Evolutionary conservation across 2,329 filamentous ascomycete species (phyloP).

Genomic region (Pseudogymnoascus destructans): DNA sequence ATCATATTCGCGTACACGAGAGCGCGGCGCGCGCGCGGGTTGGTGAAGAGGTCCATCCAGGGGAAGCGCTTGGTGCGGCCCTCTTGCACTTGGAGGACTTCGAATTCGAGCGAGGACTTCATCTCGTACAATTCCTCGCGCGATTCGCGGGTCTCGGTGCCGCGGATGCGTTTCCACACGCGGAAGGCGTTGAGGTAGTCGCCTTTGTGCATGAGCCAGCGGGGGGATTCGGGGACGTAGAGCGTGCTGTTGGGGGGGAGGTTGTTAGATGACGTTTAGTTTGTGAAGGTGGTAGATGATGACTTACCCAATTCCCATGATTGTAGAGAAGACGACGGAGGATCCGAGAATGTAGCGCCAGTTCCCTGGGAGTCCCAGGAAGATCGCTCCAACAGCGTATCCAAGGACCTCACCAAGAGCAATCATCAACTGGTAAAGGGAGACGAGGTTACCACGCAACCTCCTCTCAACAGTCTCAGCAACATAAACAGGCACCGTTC

Average conservation of each 20-base stretch:
- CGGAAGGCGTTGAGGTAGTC: slow-evolving; percentile 45
- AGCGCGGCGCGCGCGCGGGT: slow-evolving; percentile 51
- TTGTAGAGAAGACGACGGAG: slow-evolving; percentile 55
- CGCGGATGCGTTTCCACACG: slow-evolving; percentile 62
- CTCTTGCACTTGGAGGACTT: slow-evolving; percentile 39
- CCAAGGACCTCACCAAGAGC: slow-evolving; percentile 62
- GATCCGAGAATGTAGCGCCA: slow-evolving; percentile 65
- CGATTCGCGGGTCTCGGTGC: slow-evolving; percentile 40
- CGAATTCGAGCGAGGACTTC: slow-evolving; percentile 46
- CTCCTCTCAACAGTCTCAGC: slow-evolving; percentile 56
- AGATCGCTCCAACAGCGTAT: slow-evolving; percentile 60
- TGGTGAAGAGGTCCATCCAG: slow-evolving; percentile 63
- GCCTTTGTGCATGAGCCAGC: slow-evolving; percentile 58
- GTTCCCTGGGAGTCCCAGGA: slow-evolving; percentile 53
- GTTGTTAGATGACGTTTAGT: background rate
- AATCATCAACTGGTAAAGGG: slow-evolving; percentile 64
- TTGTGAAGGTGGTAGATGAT: background rate
- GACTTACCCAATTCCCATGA: slow-evolving; percentile 32
- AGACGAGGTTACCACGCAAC: slow-evolving; percentile 59
- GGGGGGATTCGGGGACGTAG: slow-evolving; percentile 57
- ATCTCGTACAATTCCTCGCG: slow-evolving; percentile 61
- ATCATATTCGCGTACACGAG: slow-evolving; percentile 57
- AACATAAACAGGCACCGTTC: slow-evolving; percentile 63
- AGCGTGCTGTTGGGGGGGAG: slow-evolving; percentile 35
- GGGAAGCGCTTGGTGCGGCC: slow-evolving; percentile 43